phyloP scores from a whole-genome alignment of 345 rosid species.

The Adansonia digitata region DNA sequence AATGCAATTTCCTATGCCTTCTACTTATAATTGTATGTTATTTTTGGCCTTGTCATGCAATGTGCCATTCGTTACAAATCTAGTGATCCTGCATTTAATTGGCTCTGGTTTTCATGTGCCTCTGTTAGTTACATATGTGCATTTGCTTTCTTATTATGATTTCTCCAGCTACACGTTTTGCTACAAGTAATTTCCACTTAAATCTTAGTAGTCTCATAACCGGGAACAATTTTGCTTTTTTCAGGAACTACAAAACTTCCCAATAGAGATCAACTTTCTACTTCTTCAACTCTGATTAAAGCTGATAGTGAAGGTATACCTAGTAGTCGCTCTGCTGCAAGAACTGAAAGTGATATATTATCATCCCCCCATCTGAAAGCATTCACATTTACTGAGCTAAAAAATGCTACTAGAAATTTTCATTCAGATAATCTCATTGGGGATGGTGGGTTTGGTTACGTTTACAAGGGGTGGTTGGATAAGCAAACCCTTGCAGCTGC shows the following conservation, averaged over 20 bases:
- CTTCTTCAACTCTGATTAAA: conserved; percentile 16
- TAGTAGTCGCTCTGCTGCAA: conserved; percentile 24
- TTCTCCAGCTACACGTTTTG: neutral
- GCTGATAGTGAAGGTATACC: conserved; percentile 13
- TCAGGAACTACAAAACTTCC: neutral
- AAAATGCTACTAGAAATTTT: conserved; percentile 64
- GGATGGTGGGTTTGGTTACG: conserved; percentile 90
- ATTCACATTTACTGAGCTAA: conserved; percentile 50
- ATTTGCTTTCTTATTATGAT: neutral
- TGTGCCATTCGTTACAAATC: neutral
- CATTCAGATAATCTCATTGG: conserved; percentile 57
- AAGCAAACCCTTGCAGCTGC: conserved; percentile 31
- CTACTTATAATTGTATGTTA: neutral
- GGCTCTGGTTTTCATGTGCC: neutral
- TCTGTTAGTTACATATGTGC: neutral
- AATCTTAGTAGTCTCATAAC: neutral
- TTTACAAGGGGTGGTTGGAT: conserved; percentile 76
- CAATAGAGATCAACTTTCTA: conserved; percentile 7
- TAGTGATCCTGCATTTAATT: neutral
- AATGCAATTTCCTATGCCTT: neutral
- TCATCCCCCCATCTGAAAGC: conserved; percentile 49
- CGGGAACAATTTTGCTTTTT: neutral
- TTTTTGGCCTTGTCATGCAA: neutral
- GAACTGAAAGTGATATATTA: conserved; percentile 43
- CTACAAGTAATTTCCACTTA: neutral